Conservation (phyloP, 768 basidiomycete species). For the Auricularia sp. region DNA sequence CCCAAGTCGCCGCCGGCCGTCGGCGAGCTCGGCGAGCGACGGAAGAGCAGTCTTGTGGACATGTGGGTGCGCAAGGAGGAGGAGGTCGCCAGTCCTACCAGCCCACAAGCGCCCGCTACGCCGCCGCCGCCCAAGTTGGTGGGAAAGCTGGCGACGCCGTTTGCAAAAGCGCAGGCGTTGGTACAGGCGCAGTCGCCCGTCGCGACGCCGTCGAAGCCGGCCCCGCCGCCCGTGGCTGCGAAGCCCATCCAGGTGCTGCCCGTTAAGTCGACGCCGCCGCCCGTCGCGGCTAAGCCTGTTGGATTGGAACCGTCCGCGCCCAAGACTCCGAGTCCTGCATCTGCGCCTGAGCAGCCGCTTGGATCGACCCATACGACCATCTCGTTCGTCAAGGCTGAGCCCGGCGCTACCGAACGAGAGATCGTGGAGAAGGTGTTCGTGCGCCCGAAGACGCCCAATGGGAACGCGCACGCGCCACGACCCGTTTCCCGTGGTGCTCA, state of each 20-base stretch:
- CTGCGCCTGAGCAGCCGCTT: slow-evolving; percentile 29
- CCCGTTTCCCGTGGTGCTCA: too few species aligned
- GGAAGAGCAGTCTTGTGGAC: slow-evolving; percentile 11
- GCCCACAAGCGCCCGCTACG: slow-evolving; percentile 9
- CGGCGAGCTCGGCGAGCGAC: slow-evolving; percentile 27
- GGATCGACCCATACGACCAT: slow-evolving; percentile 74
- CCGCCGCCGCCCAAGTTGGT: slow-evolving; percentile 7
- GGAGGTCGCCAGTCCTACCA: slow-evolving; percentile 3
- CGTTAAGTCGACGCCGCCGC: neutral
- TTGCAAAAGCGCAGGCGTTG: neutral
- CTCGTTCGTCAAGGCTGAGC: slow-evolving; percentile 42
- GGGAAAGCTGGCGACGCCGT: neutral
- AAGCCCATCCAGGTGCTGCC: neutral
- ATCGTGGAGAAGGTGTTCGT: too few species aligned
- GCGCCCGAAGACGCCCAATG: too few species aligned
- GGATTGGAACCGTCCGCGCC: slow-evolving; percentile 13
- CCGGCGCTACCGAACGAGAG: too few species aligned
- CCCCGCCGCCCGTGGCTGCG: neutral
- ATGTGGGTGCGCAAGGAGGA: neutral
- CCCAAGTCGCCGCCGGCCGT: neutral
- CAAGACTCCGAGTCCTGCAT: slow-evolving; percentile 24
- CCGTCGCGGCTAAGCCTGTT: neutral
- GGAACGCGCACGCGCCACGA: too few species aligned
- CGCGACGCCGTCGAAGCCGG: neutral
- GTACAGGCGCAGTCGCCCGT: neutral